Evolutionary conservation across 2,329 filamentous ascomycete species (phyloP).

Genomic region (Trichoderma sp.): DNA sequence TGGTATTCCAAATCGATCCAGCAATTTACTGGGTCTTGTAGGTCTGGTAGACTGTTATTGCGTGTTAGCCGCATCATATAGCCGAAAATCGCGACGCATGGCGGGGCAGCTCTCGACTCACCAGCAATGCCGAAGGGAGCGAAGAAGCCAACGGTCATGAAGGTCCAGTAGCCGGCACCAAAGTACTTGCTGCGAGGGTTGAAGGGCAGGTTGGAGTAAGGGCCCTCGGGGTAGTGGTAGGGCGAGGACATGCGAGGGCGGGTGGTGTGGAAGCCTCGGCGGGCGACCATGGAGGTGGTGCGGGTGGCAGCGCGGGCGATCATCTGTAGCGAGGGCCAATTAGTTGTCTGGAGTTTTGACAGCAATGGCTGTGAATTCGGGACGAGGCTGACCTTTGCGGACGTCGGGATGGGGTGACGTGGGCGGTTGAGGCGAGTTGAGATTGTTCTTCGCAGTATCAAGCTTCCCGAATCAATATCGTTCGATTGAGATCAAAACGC

Average conservation of each 20-base stretch:
- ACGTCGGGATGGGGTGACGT: slow-evolving; percentile 30
- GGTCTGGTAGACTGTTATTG: slow-evolving; percentile 50
- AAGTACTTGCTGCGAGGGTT: slow-evolving; percentile 92
- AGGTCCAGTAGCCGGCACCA: slow-evolving; percentile 77
- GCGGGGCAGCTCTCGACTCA: slow-evolving; percentile 41
- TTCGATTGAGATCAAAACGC: slow-evolving; percentile 39
- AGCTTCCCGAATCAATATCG: slow-evolving; percentile 35
- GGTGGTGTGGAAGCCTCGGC: slow-evolving; percentile 93
- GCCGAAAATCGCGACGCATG: slow-evolving; percentile 1
- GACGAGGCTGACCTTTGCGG: slow-evolving; percentile 33
- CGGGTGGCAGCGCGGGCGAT: slow-evolving; percentile 70
- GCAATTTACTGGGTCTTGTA: slow-evolving; percentile 43
- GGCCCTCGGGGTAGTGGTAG: slow-evolving; percentile 98
- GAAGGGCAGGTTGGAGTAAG: slow-evolving; percentile 94
- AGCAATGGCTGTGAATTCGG: background rate
- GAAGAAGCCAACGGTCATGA: slow-evolving; percentile 59
- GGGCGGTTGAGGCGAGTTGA: slow-evolving; percentile 32
- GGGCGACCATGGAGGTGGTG: slow-evolving; percentile 70
- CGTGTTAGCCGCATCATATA: slow-evolving; percentile 1
- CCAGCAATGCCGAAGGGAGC: slow-evolving; percentile 64
- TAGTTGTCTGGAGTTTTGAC: slow-evolving; percentile 34
- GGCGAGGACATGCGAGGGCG: slow-evolving; percentile 82
- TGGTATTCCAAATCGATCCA: slow-evolving; percentile 7
- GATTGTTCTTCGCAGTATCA: slow-evolving; percentile 32
- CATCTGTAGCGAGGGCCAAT: slow-evolving; percentile 66